These are phyloP conservation scores for Cladorrhinum samala DNA, from an alignment of 495 filamentous ascomycete genomes.

Conservation along the genomic window DNA sequence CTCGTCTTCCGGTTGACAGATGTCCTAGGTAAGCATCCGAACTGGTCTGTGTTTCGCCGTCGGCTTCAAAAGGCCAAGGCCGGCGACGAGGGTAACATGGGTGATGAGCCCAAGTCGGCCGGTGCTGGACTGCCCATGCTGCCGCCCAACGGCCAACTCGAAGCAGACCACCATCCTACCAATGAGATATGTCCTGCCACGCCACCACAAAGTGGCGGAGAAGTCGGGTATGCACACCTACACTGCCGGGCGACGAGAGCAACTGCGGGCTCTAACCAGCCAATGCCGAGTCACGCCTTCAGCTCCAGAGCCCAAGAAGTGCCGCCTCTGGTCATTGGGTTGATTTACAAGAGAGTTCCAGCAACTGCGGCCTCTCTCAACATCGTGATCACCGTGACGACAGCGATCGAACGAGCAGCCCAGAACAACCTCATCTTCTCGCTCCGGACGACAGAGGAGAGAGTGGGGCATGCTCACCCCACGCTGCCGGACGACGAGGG, in stretches of 20 bases:
- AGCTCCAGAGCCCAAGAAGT: conserved; percentile 9
- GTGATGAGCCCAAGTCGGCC: too few species aligned
- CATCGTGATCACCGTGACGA: conserved; percentile 4
- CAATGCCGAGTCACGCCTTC: conserved; percentile 7
- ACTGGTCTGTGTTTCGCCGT: too few species aligned
- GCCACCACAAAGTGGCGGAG: conserved; percentile 8
- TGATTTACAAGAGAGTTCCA: conserved; percentile 7
- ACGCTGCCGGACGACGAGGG: conserved; percentile 7
- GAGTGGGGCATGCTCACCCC: conserved; percentile 6
- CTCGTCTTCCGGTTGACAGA: too few species aligned
- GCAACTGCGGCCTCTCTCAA: conserved; percentile 8
- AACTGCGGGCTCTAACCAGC: conserved; percentile 8
- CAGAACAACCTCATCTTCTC: conserved; percentile 7
- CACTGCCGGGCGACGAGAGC: conserved; percentile 6
- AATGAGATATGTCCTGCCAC: too few species aligned
- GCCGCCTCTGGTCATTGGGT: conserved; percentile 9
- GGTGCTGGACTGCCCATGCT: too few species aligned
- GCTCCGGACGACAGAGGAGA: conserved; percentile 10
- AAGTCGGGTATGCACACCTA: conserved; percentile 8
- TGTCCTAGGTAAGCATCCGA: too few species aligned
- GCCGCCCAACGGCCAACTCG: too few species aligned
- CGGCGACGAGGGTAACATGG: too few species aligned
- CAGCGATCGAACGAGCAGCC: conserved; percentile 7
- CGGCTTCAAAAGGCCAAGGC: too few species aligned
- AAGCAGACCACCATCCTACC: too few species aligned